Conservation (phyloP, 2,329 filamentous ascomycete genomes). For the Verticillium nonalfalfae region DNA sequence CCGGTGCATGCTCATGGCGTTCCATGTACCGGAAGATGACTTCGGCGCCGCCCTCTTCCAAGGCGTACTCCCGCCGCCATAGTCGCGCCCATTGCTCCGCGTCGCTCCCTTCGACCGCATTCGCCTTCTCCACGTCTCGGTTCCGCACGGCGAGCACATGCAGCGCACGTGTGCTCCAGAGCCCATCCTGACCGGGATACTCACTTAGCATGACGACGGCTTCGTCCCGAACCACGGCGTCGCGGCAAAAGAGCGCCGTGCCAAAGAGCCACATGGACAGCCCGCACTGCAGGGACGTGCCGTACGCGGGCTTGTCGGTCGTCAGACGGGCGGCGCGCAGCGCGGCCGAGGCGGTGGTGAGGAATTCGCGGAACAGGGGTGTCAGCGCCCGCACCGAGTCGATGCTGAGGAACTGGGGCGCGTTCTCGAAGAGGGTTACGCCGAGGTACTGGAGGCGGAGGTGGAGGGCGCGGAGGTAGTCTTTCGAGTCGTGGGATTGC, state of each 20-base stretch:
- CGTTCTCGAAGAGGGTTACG: conserved; percentile 20
- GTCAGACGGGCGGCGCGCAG: conserved; percentile 9
- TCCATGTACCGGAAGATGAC: conserved; percentile 22
- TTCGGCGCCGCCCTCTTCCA: conserved; percentile 25
- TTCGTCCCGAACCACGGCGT: conserved; percentile 22
- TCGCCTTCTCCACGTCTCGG: conserved; percentile 18
- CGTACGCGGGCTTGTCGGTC: conserved; percentile 14
- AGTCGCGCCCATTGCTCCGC: conserved; percentile 24
- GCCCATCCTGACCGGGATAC: conserved; percentile 25
- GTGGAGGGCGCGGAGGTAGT: conserved; percentile 23
- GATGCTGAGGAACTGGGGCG: conserved; percentile 16
- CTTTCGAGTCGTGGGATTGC: conserved; percentile 16
- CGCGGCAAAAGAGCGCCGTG: conserved; percentile 21
- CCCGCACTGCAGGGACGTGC: conserved; percentile 20
- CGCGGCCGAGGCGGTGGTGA: conserved; percentile 22
- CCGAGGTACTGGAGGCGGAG: conserved; percentile 22
- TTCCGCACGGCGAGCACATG: conserved; percentile 19
- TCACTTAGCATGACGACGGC: conserved; percentile 21
- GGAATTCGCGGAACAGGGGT: conserved; percentile 22
- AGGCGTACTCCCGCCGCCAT: conserved; percentile 24
- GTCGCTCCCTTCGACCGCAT: conserved; percentile 18
- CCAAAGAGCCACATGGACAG: conserved; percentile 18
- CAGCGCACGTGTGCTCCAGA: conserved; percentile 20
- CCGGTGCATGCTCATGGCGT: conserved; percentile 15
- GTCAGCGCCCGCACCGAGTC: conserved; percentile 15